A percentile compares a stretch with the other conserved stretches of the same genome.
Evolutionary conservation across 2,329 filamentous ascomycete species (phyloP).

Genomic region (Colletotrichum melonis): DNA sequence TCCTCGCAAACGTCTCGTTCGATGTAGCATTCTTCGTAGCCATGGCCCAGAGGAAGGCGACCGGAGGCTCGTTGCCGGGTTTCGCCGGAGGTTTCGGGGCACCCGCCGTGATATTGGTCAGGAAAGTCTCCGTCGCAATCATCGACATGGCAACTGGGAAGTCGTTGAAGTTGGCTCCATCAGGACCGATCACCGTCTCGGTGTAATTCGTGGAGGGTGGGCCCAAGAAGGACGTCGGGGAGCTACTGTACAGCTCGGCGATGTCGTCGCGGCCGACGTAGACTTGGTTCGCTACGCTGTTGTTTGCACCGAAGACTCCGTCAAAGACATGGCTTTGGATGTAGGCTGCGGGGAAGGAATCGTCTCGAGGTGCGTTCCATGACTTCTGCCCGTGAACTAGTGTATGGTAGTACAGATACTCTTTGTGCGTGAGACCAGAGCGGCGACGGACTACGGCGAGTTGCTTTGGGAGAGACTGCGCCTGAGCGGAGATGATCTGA

Average conservation of each 20-base stretch:
- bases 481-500: background rate
- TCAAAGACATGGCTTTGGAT: slow-evolving; percentile 24
- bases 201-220: slow-evolving; percentile 15
- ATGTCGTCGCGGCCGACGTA: slow-evolving; percentile 20
- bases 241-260: slow-evolving; percentile 10
- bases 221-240: background rate
- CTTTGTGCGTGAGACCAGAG: slow-evolving; percentile 12
- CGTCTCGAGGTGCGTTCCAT: slow-evolving; percentile 10
- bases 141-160: slow-evolving; percentile 14
- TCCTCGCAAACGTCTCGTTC: slow-evolving; percentile 20
- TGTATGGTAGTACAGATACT: slow-evolving; percentile 14
- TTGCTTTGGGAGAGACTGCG: slow-evolving; percentile 1
- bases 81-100: background rate
- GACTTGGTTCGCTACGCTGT: slow-evolving; percentile 17
- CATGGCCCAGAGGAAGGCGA: slow-evolving; percentile 22
- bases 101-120: background rate
- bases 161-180: slow-evolving; percentile 24
- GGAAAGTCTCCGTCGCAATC: slow-evolving; percentile 1
- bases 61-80: background rate
- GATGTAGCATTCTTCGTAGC: slow-evolving; percentile 8
- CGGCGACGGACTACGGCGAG: slow-evolving; percentile 17
- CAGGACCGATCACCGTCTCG: slow-evolving; percentile 11
- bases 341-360: slow-evolving; percentile 2
- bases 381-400: slow-evolving; percentile 21
- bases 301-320: slow-evolving; percentile 17